Conservation (phyloP, 2,329 filamentous ascomycete genomes). For the Polytolypa hystricis region DNA sequence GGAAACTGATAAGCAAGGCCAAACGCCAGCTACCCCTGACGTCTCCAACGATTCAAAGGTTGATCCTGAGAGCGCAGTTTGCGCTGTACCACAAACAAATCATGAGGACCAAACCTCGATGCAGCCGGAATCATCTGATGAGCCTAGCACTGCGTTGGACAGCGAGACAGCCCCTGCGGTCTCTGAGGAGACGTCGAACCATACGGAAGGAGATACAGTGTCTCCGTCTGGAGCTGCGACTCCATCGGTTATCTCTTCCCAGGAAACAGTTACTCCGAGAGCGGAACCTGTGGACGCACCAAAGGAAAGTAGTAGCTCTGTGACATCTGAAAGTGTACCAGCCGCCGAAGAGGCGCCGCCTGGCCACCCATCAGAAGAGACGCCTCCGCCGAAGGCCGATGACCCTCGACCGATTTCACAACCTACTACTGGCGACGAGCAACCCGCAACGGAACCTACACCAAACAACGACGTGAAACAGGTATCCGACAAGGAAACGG, state of each 20-base stretch:
- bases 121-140: too few species aligned
- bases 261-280: conserved; percentile 9
- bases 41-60: too few species aligned
- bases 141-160: too few species aligned
- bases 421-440: conserved; percentile 12
- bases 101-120: too few species aligned
- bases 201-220: too few species aligned
- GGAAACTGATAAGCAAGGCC: too few species aligned
- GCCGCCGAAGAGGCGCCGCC: not conserved
- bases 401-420: not conserved
- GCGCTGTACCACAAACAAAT: too few species aligned
- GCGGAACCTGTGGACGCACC: conserved; percentile 9
- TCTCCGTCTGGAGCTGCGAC: not conserved
- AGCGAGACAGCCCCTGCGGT: too few species aligned
- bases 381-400: not conserved
- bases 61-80: too few species aligned
- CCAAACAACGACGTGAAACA: not conserved
- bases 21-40: too few species aligned
- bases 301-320: conserved; percentile 10
- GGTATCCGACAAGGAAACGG: conserved; percentile 10
- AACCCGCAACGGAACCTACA: not conserved
- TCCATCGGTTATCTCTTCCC: conserved; percentile 7
- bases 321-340: conserved; percentile 12
- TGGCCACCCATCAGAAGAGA: not conserved
- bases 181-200: too few species aligned